Evolutionary conservation across 306 rosid genomes (phyloP), one percentile per base, ranked within the genome.

Genomic region (Morella rubra): DNA sequence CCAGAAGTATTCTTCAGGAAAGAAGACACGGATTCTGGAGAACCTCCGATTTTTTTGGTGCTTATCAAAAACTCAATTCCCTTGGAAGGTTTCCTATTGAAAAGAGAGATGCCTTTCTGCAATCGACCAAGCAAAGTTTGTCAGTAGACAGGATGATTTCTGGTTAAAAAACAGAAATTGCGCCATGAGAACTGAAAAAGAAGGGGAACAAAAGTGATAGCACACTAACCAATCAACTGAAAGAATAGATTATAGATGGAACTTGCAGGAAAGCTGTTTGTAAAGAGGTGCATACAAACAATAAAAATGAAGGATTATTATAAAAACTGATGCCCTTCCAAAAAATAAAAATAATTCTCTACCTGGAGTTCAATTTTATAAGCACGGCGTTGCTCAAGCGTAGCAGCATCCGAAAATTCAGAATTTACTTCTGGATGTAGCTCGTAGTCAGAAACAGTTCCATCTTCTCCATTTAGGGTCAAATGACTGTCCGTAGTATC

Each of bases 341-440:
- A 49, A 77, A 51, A 41, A 73, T 32, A 32, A 32, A 84, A 69
- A 69, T 47, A 85, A 76, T 45, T 76, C 65, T 77, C 73, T 80
- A 96, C 99, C 93, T 96, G 99, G 78, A 96, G 94, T 85, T 96
- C 99, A 20, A 90, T 87, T 87, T 92, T 96, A 87, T 87, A 92
- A 70, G 97, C 92, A 72, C 99, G 88, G 8, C 99, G 92, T 77
- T 91, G 99, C 87, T 96, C 99, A 56, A 96, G 91, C 20, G 93
- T 88, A 73, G 93, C 95, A 67, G 99, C 90, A 84, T 88, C 93
- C 73, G 99, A 93, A 78, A 74, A 81, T 79, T 93, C 96, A 77
- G 93, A 82, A 84, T 83, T 86, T 81, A 66, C 83, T 76, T 96
- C 98, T 52, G 93, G 71, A 74, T 96, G 93, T 68, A 91, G 77